phyloP scores from a whole-genome alignment of 2,329 filamentous ascomycete genomes.

The Ophiostoma sp. region DNA sequence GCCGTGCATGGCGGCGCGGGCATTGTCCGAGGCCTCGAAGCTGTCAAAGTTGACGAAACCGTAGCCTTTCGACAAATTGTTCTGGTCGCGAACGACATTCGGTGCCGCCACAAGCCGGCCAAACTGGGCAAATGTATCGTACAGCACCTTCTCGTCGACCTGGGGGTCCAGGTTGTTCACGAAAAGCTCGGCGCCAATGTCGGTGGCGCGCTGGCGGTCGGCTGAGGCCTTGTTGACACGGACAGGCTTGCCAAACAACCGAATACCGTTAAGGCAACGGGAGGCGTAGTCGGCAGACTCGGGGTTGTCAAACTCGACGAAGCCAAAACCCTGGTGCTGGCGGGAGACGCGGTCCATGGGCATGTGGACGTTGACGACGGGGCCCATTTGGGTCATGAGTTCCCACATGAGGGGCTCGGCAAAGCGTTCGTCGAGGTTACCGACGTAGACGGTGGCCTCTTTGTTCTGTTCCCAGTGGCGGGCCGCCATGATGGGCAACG shows the following conservation, averaged over 20 bases:
- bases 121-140: conserved; percentile 91
- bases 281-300: conserved; percentile 96
- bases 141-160: conserved; percentile 94
- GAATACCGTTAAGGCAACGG: conserved; percentile 93
- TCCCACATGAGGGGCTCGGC: conserved; percentile 91
- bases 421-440: conserved; percentile 96
- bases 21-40: conserved; percentile 91
- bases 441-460: conserved; percentile 96
- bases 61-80: conserved; percentile 88
- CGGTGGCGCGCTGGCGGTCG: conserved; percentile 89
- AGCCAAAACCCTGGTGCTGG: conserved; percentile 95
- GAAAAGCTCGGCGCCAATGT: conserved; percentile 96
- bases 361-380: conserved; percentile 96
- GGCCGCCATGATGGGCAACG: conserved; percentile 33
- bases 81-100: conserved; percentile 89
- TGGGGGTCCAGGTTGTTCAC: conserved; percentile 92
- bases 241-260: conserved; percentile 89
- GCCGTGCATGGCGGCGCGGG: conserved; percentile 88
- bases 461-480: conserved; percentile 86
- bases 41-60: conserved; percentile 91
- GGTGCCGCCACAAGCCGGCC: conserved; percentile 80
- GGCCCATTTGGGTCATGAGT: conserved; percentile 95
- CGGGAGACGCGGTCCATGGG: conserved; percentile 98
- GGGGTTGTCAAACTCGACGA: conserved; percentile 96
- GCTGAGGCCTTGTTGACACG: conserved; percentile 91